Base-by-base conservation (phyloP, 2,329 filamentous ascomycete species). In the Coniochaeta sp. region DNA sequence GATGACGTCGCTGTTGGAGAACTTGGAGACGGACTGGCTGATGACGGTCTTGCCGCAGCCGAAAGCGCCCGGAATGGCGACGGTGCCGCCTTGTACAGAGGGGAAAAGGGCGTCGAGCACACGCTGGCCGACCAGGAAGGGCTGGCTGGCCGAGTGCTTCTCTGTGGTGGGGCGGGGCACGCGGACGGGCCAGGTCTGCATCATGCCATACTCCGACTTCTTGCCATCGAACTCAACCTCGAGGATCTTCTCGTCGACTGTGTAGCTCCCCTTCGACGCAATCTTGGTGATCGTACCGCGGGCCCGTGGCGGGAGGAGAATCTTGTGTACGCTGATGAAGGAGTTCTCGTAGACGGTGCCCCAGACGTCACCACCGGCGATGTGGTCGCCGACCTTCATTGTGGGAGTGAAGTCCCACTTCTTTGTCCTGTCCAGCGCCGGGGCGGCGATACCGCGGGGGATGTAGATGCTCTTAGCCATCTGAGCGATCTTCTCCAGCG, bases 21-120 rank as follows among this genome's bases (percentile, higher is more conserved):
- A 99, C 79, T 99, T 99, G 76, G 95, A 99, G 65, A 99, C 89
- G 63, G 91, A 96, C 79, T 99, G 95, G 71, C 89, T 93, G 78
- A 99, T 99, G 80, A 99, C 95, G 70, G 95, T 99, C 87, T 99
- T 99, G 73, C 95, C 95, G 72, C 95, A 99, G 66, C 95, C 95
- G 74, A 99, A 99, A 77, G 95, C 95, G 73, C 95, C 95, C 28
- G 95, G 95, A 72, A 99, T 99, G 73, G 93, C 96, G 66, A 98
- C 92, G 52, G 95, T 99, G 73, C 95, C 95, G 75, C 95, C 95
- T 79, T 96, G 92, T 11, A 99, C 95, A 80, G 89, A 89, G 59
- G 95, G 95, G 81, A 97, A 99, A 55, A 99, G 86, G 65, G 95
- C 90, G 74, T 99, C 95, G 67, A 99, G 82, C 65, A 99, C 95